Evolutionary conservation across 2,329 filamentous ascomycete species (phyloP).

Genomic region (Calonectria pteridis): DNA sequence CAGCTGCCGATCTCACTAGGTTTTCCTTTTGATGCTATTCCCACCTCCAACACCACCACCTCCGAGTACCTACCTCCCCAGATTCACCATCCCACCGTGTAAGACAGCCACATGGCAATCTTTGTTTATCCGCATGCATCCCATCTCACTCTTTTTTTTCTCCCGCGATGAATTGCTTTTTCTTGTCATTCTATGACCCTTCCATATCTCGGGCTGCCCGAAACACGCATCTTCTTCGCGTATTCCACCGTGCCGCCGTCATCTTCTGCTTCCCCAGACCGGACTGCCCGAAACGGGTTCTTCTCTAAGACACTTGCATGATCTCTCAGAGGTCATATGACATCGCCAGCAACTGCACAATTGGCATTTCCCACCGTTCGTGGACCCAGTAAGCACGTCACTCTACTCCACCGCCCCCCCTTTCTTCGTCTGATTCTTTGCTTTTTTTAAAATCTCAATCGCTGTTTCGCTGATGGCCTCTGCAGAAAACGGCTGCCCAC

Average conservation of each 20-base stretch:
- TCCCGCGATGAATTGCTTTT: not conserved
- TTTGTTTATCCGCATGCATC: not conserved
- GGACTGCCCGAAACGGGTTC: not conserved
- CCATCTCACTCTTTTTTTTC: not conserved
- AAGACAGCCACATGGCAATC: conserved; percentile 10
- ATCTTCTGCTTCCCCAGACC: not conserved
- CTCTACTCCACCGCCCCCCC: not conserved
- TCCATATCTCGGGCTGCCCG: not conserved
- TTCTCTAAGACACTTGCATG: conserved; percentile 2
- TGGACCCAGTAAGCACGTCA: not conserved
- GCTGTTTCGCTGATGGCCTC: not conserved
- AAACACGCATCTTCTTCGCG: not conserved
- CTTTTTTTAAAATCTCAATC: not conserved
- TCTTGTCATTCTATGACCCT: no score
- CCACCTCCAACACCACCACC: not conserved
- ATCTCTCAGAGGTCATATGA: conserved; percentile 8
- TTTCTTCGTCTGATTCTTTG: not conserved
- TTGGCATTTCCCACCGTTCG: not conserved
- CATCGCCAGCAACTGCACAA: not conserved
- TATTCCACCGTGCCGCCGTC: not conserved
- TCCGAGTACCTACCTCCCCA: not conserved
- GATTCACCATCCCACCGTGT: not conserved
- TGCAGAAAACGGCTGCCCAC: not conserved
- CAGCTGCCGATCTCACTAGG: not conserved
- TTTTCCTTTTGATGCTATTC: conserved; percentile 7